phyloP scores from a whole-genome alignment of 139 green algal genomes.

The Haematococcus lacustris region DNA sequence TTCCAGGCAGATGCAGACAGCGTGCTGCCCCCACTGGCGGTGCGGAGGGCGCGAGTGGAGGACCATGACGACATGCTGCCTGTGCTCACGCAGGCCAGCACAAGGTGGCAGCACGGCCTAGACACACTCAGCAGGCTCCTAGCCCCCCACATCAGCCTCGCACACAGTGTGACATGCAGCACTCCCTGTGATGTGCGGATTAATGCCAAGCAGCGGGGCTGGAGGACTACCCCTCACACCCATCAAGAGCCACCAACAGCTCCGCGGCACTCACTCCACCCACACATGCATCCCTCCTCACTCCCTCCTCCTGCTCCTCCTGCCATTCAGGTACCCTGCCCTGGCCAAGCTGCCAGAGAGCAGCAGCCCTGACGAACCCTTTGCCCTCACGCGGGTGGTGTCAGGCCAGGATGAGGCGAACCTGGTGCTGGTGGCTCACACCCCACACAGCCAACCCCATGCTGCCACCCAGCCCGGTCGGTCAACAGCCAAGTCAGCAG shows the following conservation, averaged over 20 bases:
- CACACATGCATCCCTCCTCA: no score
- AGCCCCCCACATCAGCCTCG: no score
- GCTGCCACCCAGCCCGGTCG: background rate
- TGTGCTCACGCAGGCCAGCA: slow-evolving; percentile 29
- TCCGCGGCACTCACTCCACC: no score
- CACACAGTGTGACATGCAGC: no score
- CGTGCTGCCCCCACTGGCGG: slow-evolving; percentile 28
- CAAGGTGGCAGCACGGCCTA: slow-evolving; percentile 2
- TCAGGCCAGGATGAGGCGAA: slow-evolving; percentile 35
- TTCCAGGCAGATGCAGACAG: slow-evolving; percentile 5
- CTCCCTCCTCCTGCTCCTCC: no score
- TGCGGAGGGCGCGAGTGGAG: slow-evolving; percentile 41
- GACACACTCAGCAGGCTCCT: no score
- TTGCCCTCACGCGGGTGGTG: slow-evolving; percentile 57
- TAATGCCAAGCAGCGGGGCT: no score
- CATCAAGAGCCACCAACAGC: no score
- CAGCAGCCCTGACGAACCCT: slow-evolving; percentile 37
- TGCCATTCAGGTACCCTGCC: slow-evolving; percentile 29
- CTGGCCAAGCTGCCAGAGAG: slow-evolving; percentile 43
- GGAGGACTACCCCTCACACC: no score
- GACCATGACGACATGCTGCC: slow-evolving; percentile 63
- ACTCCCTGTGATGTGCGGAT: no score
- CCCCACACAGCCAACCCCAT: background rate
- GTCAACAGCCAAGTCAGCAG: background rate
- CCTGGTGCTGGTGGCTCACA: slow-evolving; percentile 46